Conservation (phyloP, 2,329 filamentous ascomycete species). For the Bipolaris zeicola region DNA sequence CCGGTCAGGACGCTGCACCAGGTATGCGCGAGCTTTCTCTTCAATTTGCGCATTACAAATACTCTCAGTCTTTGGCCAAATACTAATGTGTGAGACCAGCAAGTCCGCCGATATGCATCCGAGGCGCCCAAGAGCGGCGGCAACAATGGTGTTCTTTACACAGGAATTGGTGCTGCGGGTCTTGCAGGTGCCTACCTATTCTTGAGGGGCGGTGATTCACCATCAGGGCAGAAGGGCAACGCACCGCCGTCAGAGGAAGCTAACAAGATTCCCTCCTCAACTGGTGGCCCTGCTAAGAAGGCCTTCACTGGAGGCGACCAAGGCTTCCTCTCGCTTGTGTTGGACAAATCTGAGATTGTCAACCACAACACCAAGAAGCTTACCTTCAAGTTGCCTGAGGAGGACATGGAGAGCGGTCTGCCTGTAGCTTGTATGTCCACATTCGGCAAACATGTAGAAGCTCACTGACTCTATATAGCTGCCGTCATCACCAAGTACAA, state of each 20-base stretch:
- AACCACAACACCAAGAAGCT: conserved; percentile 96
- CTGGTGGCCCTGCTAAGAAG: conserved; percentile 51
- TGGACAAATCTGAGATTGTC: conserved; percentile 77
- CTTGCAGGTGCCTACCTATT: conserved; percentile 63
- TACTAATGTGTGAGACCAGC: conserved; percentile 52
- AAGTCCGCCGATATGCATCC: conserved; percentile 76
- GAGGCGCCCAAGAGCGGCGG: conserved; percentile 59
- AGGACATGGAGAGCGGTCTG: conserved; percentile 83
- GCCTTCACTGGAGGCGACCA: conserved; percentile 85
- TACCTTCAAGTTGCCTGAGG: conserved; percentile 83
- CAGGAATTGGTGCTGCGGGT: conserved; percentile 63
- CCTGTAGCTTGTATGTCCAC: conserved; percentile 69
- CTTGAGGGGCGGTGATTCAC: conserved; percentile 40
- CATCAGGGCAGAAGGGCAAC: conserved; percentile 30
- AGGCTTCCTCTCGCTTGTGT: conserved; percentile 81
- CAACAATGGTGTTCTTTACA: conserved; percentile 57
- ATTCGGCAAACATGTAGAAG: not conserved
- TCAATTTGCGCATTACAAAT: conserved; percentile 25
- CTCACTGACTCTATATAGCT: conserved; percentile 47
- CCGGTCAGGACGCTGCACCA: conserved; percentile 50
- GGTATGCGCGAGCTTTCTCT: conserved; percentile 36
- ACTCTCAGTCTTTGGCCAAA: conserved; percentile 6
- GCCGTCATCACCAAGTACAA: conserved; percentile 93
- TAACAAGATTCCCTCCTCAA: conserved; percentile 49
- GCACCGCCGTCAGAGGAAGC: conserved; percentile 43